These are phyloP conservation scores for Debaryomyces sp. DNA, from an alignment of 1,139 yeast genomes.

Conservation along the genomic window DNA sequence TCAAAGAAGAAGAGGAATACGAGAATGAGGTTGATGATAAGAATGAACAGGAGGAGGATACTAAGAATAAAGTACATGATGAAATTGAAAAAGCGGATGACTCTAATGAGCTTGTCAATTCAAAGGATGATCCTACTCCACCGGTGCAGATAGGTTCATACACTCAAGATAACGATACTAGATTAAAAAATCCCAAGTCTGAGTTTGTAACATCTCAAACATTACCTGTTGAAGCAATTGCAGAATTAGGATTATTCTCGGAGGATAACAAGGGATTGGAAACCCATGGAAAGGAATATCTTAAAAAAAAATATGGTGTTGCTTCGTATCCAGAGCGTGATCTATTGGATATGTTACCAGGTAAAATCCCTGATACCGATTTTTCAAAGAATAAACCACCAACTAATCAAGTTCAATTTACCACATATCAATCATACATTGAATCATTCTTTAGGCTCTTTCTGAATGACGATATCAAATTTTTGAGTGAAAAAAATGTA, in stretches of 20 bases:
- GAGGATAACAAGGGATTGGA: constrained; percentile 59
- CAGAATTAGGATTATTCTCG: constrained; percentile 66
- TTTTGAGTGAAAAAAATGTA: constrained; percentile 62
- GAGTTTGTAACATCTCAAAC: constrained; percentile 78
- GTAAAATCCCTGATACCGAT: constrained; percentile 83
- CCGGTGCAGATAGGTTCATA: constrained; percentile 50
- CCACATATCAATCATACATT: constrained; percentile 81
- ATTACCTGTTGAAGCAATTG: constrained; percentile 65
- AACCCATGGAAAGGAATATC: constrained; percentile 68
- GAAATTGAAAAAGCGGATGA: not conserved
- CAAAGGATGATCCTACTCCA: constrained; percentile 41
- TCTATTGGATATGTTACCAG: constrained; percentile 77
- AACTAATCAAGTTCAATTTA: constrained; percentile 86
- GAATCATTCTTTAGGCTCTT: constrained; percentile 84
- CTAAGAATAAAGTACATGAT: constrained; percentile 7
- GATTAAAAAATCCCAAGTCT: constrained; percentile 72
- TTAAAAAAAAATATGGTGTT: constrained; percentile 81
- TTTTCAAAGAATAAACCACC: constrained; percentile 82
- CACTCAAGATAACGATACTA: constrained; percentile 57
- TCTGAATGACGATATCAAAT: constrained; percentile 77
- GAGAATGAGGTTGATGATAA: constrained; percentile 17
- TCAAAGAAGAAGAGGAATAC: constrained; percentile 15
- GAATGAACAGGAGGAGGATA: constrained; percentile 18
- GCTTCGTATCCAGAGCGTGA: constrained; percentile 86
- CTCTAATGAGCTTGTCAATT: constrained; percentile 15